These are phyloP conservation scores for Alisma plantagoaquatica DNA, from an alignment of 106 monocot species.

Conservation along the genomic window DNA sequence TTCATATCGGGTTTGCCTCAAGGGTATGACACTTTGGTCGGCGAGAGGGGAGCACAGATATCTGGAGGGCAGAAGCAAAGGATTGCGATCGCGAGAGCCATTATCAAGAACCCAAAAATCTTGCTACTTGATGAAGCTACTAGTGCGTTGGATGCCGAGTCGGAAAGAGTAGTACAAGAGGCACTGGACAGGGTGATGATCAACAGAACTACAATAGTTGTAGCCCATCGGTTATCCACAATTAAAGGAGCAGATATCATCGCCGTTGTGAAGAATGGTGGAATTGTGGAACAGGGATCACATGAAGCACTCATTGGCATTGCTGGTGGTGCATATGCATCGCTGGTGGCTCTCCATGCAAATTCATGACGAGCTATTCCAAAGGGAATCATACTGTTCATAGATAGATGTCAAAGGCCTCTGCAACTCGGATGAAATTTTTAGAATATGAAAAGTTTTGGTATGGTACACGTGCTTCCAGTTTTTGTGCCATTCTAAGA, in stretches of 20 bases:
- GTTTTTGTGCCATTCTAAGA: too few relatives aligned
- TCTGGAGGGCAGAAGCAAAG: conserved; percentile 89
- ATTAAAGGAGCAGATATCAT: conserved; percentile 50
- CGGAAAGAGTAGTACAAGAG: conserved; percentile 64
- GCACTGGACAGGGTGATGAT: conserved; percentile 54
- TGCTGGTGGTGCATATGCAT: conserved; percentile 37
- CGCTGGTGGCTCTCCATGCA: conserved; percentile 36
- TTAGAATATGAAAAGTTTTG: too few relatives aligned
- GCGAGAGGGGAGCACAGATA: conserved; percentile 58
- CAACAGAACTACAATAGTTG: conserved; percentile 36
- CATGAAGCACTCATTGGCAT: conserved; percentile 45
- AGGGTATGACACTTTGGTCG: conserved; percentile 61
- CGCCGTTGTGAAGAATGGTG: conserved; percentile 51
- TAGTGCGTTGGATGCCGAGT: conserved; percentile 73
- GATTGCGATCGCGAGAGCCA: conserved; percentile 65
- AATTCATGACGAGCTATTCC: conserved; percentile 1
- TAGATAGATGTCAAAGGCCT: too few relatives aligned
- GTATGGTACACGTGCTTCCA: too few relatives aligned
- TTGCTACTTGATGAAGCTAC: conserved; percentile 73
- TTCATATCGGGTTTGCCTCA: conserved; percentile 46
- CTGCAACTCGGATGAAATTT: too few relatives aligned
- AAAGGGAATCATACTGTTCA: too few relatives aligned
- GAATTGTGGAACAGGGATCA: conserved; percentile 42
- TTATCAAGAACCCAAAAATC: conserved; percentile 51
- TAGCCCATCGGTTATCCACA: conserved; percentile 61